Evolutionary conservation across 768 basidiomycete species (phyloP), one percentile per base, ranked within the genome.

Genomic region (Dendrothele bispora): DNA sequence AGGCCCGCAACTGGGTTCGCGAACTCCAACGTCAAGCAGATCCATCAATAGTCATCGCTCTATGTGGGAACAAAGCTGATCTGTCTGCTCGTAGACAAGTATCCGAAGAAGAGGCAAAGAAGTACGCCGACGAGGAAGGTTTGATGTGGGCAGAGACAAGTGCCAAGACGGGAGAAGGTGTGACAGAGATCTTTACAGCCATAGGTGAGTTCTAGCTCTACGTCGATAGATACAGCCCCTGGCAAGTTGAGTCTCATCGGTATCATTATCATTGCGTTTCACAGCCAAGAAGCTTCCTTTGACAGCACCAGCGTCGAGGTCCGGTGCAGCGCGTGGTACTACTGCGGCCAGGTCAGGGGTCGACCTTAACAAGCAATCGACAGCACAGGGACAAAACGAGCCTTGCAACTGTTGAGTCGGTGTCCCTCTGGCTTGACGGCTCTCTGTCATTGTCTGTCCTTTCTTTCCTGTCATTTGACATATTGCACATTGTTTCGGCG

Each of bases 1-100:
- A 95, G 70, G 95, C 95, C 24, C 87, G 88, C 57, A 85, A 86
- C 54, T 98, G 95, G 95, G 95, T 98, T 63, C 80, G 89, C 43
- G 95, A 98, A 67, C 83, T 98, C 2, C 94, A 97, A 62, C 91
- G 95, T 46, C 95, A 98, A 71, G 95, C 95, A 48, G 95, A 98
- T 64, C 95, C 95, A 6, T 90, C 87, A 36, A 98, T 97, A 74
- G 83, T 95, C 58, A 95, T 98, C 64, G 89, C 92, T 32, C 83
- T 98, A 28, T 95, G 93, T 50, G 95, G 95, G 39, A 98, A 98
- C 78, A 98, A 98, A 71, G 70, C 84, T 24, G 95, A 98, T 69
- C 73, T 98, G 21, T 75, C 83, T 32, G 87, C 86, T 7, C 85
- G 89, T 52, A 83, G 91, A 57, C 91, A 93, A 65, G 89, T 92